Conservation (phyloP, 176 grass and related monocot species). For the Lolium rigidum region DNA sequence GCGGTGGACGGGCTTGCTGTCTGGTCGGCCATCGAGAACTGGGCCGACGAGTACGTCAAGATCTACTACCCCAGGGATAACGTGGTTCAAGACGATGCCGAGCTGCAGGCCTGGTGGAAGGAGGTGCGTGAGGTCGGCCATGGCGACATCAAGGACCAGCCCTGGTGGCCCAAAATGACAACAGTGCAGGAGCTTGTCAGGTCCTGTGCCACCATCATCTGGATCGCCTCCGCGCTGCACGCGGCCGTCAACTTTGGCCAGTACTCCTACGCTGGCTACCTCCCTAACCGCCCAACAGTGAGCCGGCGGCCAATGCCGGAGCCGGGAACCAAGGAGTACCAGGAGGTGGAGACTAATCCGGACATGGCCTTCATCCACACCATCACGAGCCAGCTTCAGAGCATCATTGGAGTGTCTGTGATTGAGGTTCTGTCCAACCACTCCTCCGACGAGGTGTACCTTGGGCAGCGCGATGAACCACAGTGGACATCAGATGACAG, state of each 20-base stretch:
- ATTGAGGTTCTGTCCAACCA: conserved; percentile 21
- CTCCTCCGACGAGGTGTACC: conserved; percentile 7
- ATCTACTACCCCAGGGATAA: conserved; percentile 65
- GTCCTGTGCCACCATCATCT: conserved; percentile 60
- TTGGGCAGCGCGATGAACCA: background rate
- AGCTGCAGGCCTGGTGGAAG: conserved; percentile 83
- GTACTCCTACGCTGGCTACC: conserved; percentile 49
- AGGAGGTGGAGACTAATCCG: background rate
- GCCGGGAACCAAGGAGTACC: background rate
- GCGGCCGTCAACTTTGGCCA: conserved; percentile 69
- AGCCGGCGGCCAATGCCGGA: background rate
- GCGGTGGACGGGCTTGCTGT: conserved; percentile 51
- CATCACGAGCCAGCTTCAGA: conserved; percentile 23
- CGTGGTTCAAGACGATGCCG: conserved; percentile 48
- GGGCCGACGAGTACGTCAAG: conserved; percentile 52
- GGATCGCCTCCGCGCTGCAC: conserved; percentile 58
- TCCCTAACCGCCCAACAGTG: background rate
- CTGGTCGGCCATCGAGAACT: conserved; percentile 62
- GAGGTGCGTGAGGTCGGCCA: conserved; percentile 73
- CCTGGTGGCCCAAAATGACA: conserved; percentile 73
- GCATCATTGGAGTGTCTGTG: background rate
- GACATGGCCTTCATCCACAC: conserved; percentile 16
- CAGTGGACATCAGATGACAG: conserved; percentile 31
- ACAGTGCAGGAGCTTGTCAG: conserved; percentile 56
- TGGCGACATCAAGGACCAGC: conserved; percentile 62